Conservation (phyloP, 768 basidiomycete species). For the Suillus hirtellus region DNA sequence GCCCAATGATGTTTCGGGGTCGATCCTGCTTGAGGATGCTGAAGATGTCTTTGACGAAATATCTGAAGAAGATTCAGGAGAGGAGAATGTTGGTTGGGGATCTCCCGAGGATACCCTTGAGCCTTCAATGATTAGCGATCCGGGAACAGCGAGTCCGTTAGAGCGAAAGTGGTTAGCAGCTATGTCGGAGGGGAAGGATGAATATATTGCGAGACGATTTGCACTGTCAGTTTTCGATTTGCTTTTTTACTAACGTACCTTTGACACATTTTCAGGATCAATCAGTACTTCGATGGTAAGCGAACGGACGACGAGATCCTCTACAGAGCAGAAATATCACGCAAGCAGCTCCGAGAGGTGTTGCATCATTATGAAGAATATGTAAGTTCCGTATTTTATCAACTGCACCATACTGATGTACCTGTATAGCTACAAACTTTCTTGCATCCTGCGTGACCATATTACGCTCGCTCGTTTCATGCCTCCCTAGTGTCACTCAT, state of each 20-base stretch:
- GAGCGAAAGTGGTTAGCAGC: slow-evolving; percentile 85
- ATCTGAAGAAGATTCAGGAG: slow-evolving; percentile 45
- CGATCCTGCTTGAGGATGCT: slow-evolving; percentile 33
- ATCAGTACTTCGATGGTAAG: slow-evolving; percentile 92
- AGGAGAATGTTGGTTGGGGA: slow-evolving; percentile 50
- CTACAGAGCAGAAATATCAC: slow-evolving; percentile 81
- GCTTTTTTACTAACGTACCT: background rate
- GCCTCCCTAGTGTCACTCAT: background rate
- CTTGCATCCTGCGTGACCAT: slow-evolving; percentile 39
- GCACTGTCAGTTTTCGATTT: slow-evolving; percentile 56
- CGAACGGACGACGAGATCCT: slow-evolving; percentile 91
- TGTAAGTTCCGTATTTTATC: slow-evolving; percentile 45
- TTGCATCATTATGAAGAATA: slow-evolving; percentile 87
- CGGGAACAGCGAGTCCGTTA: slow-evolving; percentile 74
- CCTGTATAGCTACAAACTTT: slow-evolving; percentile 44
- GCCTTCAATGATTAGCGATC: slow-evolving; percentile 78
- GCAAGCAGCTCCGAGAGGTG: slow-evolving; percentile 82
- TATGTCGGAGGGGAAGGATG: slow-evolving; percentile 85
- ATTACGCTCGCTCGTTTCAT: too few relatives aligned
- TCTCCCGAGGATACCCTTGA: slow-evolving; percentile 47
- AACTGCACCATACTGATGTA: slow-evolving; percentile 2
- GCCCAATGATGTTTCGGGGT: slow-evolving; percentile 39
- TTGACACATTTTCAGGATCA: slow-evolving; percentile 57
- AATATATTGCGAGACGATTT: slow-evolving; percentile 68
- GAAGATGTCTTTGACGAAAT: slow-evolving; percentile 29